Percentiles rank a stretch among this genome's conserved stretches.
These are phyloP conservation scores for Cercospora sojina DNA, from an alignment of 2,329 filamentous ascomycete species.

Conservation along the genomic window DNA sequence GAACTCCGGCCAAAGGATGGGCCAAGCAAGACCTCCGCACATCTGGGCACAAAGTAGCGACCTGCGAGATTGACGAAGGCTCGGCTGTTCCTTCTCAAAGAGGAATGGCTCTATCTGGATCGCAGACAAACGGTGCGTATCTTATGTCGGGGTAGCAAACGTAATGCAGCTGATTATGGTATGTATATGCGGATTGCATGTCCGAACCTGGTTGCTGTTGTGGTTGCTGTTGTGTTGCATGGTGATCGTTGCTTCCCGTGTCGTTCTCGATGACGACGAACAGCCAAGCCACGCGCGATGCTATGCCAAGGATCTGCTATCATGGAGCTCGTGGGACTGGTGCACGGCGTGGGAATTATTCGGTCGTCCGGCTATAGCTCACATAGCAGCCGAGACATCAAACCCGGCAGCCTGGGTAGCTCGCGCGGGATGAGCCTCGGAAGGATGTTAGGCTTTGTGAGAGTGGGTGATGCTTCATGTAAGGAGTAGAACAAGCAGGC, in stretches of 20 bases:
- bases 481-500: neutral
- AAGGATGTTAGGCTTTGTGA: neutral
- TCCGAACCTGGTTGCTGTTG: neutral
- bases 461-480: neutral
- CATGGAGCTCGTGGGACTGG: neutral
- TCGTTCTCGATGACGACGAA: neutral
- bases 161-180: constrained; percentile 1
- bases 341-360: too few relatives aligned
- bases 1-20: neutral
- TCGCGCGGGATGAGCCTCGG: neutral
- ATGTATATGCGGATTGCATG: neutral
- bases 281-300: neutral
- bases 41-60: neutral
- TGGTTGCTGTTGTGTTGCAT: neutral
- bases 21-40: constrained; percentile 16
- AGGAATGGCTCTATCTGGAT: constrained; percentile 14
- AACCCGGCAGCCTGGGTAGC: too few relatives aligned
- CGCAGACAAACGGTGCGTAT: neutral
- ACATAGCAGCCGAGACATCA: too few relatives aligned
- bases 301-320: neutral
- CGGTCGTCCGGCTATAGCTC: too few relatives aligned
- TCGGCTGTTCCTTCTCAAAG: constrained; percentile 13
- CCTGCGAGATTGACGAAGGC: neutral
- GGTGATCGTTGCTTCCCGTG: neutral
- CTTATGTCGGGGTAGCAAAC: neutral